These are phyloP conservation scores for Ceratocystis cubensis DNA, from an alignment of 2,329 filamentous ascomycete genomes.

Conservation along the genomic window DNA sequence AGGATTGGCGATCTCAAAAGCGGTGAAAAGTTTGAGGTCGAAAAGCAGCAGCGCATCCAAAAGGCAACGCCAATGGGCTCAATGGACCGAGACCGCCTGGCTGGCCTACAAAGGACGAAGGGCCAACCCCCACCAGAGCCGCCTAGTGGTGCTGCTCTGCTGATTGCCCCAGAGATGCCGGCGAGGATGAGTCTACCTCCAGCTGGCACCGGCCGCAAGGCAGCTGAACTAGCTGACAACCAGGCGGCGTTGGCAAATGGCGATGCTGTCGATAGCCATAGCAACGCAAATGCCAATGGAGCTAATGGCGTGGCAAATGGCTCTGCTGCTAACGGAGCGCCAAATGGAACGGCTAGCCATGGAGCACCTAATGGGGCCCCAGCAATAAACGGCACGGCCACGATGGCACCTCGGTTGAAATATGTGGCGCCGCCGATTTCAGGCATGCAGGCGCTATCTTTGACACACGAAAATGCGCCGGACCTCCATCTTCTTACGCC, in stretches of 20 bases:
- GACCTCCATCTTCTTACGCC: constrained; percentile 76
- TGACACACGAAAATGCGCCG: constrained; percentile 62
- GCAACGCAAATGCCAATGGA: constrained; percentile 28
- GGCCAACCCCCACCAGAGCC: constrained; percentile 56
- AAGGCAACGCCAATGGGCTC: constrained; percentile 60
- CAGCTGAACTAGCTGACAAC: constrained; percentile 25
- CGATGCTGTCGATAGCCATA: constrained; percentile 27
- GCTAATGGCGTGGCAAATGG: constrained; percentile 45
- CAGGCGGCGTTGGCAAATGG: constrained; percentile 30
- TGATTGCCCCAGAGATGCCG: constrained; percentile 69
- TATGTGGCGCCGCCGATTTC: constrained; percentile 44
- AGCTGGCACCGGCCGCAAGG: constrained; percentile 23
- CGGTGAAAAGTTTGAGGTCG: constrained; percentile 84
- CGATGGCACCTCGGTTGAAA: constrained; percentile 35
- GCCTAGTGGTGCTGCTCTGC: constrained; percentile 58
- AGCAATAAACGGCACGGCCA: constrained; percentile 30
- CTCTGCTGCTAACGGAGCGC: constrained; percentile 35
- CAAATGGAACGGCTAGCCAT: constrained; percentile 34
- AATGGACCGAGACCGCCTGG: constrained; percentile 69
- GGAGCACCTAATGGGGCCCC: constrained; percentile 20
- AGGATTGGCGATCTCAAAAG: constrained; percentile 72
- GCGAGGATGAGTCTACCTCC: constrained; percentile 37
- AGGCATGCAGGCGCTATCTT: constrained; percentile 49
- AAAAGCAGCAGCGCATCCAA: constrained; percentile 67
- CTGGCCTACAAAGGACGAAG: constrained; percentile 56